Evolutionary conservation across 2,329 filamentous ascomycete species (phyloP), one percentile per base, ranked within the genome.

Genomic region (Thermoascus crustaceus): DNA sequence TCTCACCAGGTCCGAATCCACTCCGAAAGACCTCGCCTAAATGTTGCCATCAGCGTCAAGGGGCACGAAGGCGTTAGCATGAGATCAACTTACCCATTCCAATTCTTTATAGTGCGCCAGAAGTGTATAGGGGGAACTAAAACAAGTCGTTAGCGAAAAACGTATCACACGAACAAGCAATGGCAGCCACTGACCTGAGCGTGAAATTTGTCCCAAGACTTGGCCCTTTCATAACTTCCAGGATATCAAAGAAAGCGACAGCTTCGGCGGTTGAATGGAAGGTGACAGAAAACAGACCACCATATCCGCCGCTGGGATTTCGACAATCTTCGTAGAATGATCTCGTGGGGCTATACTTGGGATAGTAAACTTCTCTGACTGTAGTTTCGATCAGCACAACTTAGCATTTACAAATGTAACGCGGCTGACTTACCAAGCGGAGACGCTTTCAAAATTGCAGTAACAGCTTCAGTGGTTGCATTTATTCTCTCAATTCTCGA

Each of bases 191-290:
- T 46, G 39, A 71, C 69, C 67, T 82, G 23, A 98, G 68, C 0
- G 91, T 96, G 57, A 98, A 98, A 60, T 98, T 98, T 1, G 91
- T 96, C 2, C 91, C 91, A 32, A 98, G 68, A 60, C 87, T 95
- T 0, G 91, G 91, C 0, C 91, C 91, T 61, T 98, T 98, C 24
- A 86, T 80, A 1, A 87, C 91, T 43, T 93, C 78, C 10, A 98
- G 66, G 8, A 75, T 72, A 61, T 98, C 87, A 60, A 82, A 95
- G 58, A 96, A 95, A 1, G 76, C 73, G 35, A 85, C 68, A 1
- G 89, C 85, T 43, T 88, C 79, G 19, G 71, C 68, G 38, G 72
- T 76, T 2, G 70, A 70, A 47, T 84, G 67, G 52, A 96, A 94
- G 0, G 82, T 85, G 23, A 88, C 78, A 3, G 86, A 94, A 8